Percentiles rank a stretch among this genome's conserved stretches.
phyloP scores from a whole-genome alignment of 164 flowering plant species.

The Saururus chinensis region DNA sequence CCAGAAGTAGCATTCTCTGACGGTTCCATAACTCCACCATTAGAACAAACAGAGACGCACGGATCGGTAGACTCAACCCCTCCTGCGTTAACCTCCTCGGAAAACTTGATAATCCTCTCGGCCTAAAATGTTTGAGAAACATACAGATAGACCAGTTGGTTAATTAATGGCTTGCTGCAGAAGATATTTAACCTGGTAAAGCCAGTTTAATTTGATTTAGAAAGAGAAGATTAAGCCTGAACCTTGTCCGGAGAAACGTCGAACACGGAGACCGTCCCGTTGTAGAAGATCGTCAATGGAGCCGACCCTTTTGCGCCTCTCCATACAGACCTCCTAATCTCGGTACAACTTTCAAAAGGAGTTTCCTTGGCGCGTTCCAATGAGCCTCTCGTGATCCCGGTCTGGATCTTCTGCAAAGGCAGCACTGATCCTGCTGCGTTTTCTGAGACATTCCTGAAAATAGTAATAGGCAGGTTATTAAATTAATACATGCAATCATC shows the following conservation, averaged over 20 bases:
- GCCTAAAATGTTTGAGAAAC: constrained; percentile 20
- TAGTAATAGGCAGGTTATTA: too few relatives aligned
- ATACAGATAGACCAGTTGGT: not conserved
- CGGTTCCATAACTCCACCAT: not conserved
- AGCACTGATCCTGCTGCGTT: too few relatives aligned
- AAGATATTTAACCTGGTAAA: too few relatives aligned
- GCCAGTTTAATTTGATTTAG: not conserved
- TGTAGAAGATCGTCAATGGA: constrained; percentile 40
- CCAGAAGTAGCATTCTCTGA: not conserved
- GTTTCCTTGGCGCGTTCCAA: not conserved
- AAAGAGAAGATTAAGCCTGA: not conserved
- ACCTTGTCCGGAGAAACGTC: constrained; percentile 21
- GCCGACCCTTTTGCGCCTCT: constrained; percentile 19
- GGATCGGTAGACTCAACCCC: constrained; percentile 10
- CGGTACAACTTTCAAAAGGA: not conserved
- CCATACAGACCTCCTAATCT: constrained; percentile 5
- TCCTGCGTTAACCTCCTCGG: constrained; percentile 17
- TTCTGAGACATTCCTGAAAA: too few relatives aligned
- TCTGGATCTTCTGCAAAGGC: too few relatives aligned
- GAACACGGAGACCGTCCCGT: constrained; percentile 23
- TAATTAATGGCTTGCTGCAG: not conserved
- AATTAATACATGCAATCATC: too few relatives aligned
- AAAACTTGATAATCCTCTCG: constrained; percentile 44
- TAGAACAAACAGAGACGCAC: constrained; percentile 6
- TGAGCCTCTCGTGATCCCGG: not conserved